A percentile compares a stretch with the other conserved stretches of the same genome.
Evolutionary conservation across 2,329 filamentous ascomycete species (phyloP).

Genomic region (Acarospora socialis): DNA sequence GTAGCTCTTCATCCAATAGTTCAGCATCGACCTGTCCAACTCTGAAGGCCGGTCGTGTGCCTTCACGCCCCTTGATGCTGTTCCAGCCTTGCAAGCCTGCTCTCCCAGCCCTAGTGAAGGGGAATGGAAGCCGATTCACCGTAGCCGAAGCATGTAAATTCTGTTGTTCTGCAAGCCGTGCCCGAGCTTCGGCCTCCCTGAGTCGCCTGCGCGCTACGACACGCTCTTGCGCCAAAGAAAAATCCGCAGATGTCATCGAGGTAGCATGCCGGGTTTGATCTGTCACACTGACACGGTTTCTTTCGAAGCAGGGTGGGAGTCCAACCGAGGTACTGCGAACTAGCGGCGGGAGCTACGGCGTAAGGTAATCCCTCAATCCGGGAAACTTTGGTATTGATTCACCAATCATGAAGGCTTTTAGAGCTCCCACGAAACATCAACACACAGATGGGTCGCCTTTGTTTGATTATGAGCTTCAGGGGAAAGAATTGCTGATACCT

Average conservation of each 20-base stretch:
- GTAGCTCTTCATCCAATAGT: conserved; percentile 80
- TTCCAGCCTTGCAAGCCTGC: conserved; percentile 49
- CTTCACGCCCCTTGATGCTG: conserved; percentile 55
- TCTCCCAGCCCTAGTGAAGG: conserved; percentile 22
- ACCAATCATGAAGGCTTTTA: too few species aligned
- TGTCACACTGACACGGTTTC: too few species aligned
- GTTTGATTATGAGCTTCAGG: too few species aligned
- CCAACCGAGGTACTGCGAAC: too few species aligned
- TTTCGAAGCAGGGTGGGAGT: too few species aligned
- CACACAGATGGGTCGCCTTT: too few species aligned
- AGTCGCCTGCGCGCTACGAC: conserved; percentile 66
- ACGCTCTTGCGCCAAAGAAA: conserved; percentile 79
- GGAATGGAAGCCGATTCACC: conserved; percentile 27
- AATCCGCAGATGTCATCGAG: conserved; percentile 54
- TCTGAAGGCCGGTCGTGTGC: conserved; percentile 72
- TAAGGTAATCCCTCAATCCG: too few species aligned
- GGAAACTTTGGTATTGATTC: too few species aligned
- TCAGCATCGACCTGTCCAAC: conserved; percentile 96
- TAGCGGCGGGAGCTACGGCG: too few species aligned
- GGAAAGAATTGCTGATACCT: too few species aligned
- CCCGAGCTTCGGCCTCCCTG: conserved; percentile 52
- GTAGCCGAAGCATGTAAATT: conserved; percentile 25
- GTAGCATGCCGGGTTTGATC: too few species aligned
- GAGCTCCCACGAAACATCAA: too few species aligned
- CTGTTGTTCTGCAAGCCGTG: conserved; percentile 36